Conservation (phyloP, 495 filamentous ascomycete species). For the Aspergillus coremiiformis region DNA sequence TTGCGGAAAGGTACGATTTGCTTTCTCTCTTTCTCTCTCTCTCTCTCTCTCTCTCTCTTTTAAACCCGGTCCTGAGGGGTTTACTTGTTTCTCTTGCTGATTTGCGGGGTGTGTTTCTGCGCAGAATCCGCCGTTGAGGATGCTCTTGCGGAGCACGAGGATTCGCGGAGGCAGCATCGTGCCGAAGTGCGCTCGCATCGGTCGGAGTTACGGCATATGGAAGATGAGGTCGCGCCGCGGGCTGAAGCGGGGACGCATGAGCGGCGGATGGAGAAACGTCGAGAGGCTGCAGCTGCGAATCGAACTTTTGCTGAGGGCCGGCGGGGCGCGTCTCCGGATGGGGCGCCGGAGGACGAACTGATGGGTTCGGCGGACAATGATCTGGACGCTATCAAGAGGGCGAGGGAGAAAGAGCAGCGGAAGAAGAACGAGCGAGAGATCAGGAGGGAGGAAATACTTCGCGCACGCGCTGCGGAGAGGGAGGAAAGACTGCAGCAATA, state of each 20-base stretch:
- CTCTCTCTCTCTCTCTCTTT: no score
- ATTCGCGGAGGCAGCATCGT: slow-evolving; percentile 53
- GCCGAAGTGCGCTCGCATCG: slow-evolving; percentile 42
- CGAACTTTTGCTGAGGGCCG: slow-evolving; percentile 38
- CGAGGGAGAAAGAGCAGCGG: slow-evolving; percentile 32
- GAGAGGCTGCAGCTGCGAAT: slow-evolving; percentile 45
- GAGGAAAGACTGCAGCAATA: slow-evolving; percentile 39
- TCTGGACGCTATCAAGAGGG: slow-evolving; percentile 32
- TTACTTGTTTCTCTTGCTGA: background rate
- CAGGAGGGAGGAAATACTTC: slow-evolving; percentile 36
- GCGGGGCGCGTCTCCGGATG: slow-evolving; percentile 37
- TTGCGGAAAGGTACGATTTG: slow-evolving; percentile 50
- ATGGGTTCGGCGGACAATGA: slow-evolving; percentile 40
- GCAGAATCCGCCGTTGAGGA: slow-evolving; percentile 52
- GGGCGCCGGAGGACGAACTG: slow-evolving; percentile 34
- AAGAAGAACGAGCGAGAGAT: slow-evolving; percentile 41
- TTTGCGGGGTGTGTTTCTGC: background rate
- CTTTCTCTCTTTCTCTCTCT: no score
- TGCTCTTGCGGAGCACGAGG: slow-evolving; percentile 39
- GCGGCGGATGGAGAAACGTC: slow-evolving; percentile 77
- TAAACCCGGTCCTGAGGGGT: no score
- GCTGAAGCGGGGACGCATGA: slow-evolving; percentile 81
- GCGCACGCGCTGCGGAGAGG: slow-evolving; percentile 33
- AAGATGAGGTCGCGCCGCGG: slow-evolving; percentile 74
- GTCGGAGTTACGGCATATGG: slow-evolving; percentile 24